Conservation (phyloP, 805 yeast genomes). For the Candida sakaeoensis region DNA sequence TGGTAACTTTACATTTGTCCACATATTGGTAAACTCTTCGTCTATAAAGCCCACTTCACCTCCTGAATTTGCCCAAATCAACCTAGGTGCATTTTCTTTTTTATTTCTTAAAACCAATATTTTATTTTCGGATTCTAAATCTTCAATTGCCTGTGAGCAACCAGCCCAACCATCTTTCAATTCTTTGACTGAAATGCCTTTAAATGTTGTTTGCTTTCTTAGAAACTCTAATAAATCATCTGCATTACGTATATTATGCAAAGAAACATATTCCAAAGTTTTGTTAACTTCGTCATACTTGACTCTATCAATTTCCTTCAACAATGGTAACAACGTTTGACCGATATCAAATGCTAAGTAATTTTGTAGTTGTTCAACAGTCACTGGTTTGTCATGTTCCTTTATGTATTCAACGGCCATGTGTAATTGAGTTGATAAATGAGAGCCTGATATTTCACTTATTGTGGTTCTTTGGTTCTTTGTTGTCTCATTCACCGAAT, state of each 20-base stretch:
- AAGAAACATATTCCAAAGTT: constrained; percentile 81
- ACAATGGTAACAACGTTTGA: constrained; percentile 60
- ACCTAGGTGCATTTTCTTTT: constrained; percentile 89
- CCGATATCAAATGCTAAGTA: constrained; percentile 63
- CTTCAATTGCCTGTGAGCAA: constrained; percentile 72
- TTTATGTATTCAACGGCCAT: constrained; percentile 91
- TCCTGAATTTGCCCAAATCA: constrained; percentile 86
- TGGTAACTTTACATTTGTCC: constrained; percentile 80
- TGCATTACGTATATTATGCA: constrained; percentile 80
- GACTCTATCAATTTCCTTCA: constrained; percentile 75
- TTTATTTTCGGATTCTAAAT: constrained; percentile 72
- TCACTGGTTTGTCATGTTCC: constrained; percentile 64
- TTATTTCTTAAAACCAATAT: constrained; percentile 84
- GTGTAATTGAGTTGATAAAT: constrained; percentile 80
- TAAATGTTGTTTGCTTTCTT: constrained; percentile 78
- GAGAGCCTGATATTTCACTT: constrained; percentile 44
- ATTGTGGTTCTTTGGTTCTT: constrained; percentile 28
- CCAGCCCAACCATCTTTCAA: constrained; percentile 92
- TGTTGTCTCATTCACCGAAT: constrained; percentile 29
- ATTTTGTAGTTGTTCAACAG: constrained; percentile 59
- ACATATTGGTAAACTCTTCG: constrained; percentile 74
- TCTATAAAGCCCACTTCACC: constrained; percentile 71
- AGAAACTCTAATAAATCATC: constrained; percentile 73
- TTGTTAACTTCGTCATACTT: constrained; percentile 56
- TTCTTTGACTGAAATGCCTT: constrained; percentile 81